These are phyloP conservation scores for Diaporthe sp. DNA, from an alignment of 2,329 filamentous ascomycete species.

Conservation along the genomic window DNA sequence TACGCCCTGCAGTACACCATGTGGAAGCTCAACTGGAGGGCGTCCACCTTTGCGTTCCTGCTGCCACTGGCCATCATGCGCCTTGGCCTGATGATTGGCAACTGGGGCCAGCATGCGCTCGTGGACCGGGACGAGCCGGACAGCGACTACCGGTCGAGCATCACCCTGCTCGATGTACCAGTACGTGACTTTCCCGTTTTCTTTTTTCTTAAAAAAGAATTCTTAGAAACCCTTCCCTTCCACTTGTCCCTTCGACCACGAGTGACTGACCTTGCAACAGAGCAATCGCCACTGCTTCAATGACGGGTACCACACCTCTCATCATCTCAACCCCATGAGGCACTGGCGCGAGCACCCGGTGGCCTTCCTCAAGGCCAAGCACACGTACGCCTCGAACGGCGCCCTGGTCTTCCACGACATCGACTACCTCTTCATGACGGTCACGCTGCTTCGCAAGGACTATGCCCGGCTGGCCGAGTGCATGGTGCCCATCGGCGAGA, in stretches of 20 bases:
- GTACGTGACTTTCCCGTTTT: slow-evolving; percentile 61
- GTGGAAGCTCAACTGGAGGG: slow-evolving; percentile 64
- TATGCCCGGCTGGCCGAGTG: slow-evolving; percentile 78
- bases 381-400: slow-evolving; percentile 73
- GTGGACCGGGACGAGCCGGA: slow-evolving; percentile 82
- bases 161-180: slow-evolving; percentile 83
- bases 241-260: background rate
- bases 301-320: slow-evolving; percentile 85
- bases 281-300: slow-evolving; percentile 88
- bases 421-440: slow-evolving; percentile 83
- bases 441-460: slow-evolving; percentile 77
- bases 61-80: slow-evolving; percentile 77
- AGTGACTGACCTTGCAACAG: slow-evolving; percentile 55
- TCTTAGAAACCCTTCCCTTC: background rate
- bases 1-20: slow-evolving; percentile 67
- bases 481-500: slow-evolving; percentile 78
- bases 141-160: slow-evolving; percentile 83
- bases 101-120: slow-evolving; percentile 88
- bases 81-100: slow-evolving; percentile 82
- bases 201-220: background rate
- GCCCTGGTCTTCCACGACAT: slow-evolving; percentile 86
- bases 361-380: slow-evolving; percentile 78
- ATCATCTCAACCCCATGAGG: slow-evolving; percentile 82
- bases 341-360: slow-evolving; percentile 87
- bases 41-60: slow-evolving; percentile 75